These are phyloP conservation scores for Colletotrichum abscissum DNA, from an alignment of 2,329 filamentous ascomycete genomes.

Conservation along the genomic window DNA sequence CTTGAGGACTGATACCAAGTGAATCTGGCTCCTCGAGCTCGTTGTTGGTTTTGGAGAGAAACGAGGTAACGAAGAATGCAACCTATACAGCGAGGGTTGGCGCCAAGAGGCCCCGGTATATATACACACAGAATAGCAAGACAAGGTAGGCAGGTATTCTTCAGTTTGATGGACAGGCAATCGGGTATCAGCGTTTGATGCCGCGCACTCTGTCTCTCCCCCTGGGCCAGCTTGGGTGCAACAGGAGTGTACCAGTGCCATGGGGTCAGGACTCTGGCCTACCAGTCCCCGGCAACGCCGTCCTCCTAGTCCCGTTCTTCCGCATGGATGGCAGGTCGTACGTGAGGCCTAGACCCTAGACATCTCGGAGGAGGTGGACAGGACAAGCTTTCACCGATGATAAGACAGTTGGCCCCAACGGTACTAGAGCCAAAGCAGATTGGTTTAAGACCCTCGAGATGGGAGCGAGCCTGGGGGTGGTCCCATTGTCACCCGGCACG, in stretches of 20 bases:
- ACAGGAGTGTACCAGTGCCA: slow-evolving; percentile 8
- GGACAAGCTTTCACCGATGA: slow-evolving; percentile 29
- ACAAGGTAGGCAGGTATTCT: neutral
- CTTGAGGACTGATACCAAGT: neutral
- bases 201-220: neutral
- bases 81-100: neutral
- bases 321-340: neutral
- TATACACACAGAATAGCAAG: slow-evolving; percentile 9
- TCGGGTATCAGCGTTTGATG: neutral
- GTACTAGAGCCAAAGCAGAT: neutral
- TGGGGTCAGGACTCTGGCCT: slow-evolving; percentile 6
- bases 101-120: slow-evolving; percentile 16
- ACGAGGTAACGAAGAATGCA: neutral
- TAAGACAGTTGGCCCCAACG: slow-evolving; percentile 4
- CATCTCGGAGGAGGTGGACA: neutral
- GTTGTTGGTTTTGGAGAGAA: slow-evolving; percentile 7
- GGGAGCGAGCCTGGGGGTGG: neutral
- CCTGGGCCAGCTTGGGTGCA: neutral
- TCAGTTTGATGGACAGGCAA: neutral
- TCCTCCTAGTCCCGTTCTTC: neutral
- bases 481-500: slow-evolving; percentile 22
- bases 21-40: neutral
- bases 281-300: slow-evolving; percentile 1
- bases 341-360: slow-evolving; percentile 16
- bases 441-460: neutral